These are phyloP conservation scores for Rutstroemia sp. DNA, from an alignment of 2,329 filamentous ascomycete species.

Conservation along the genomic window DNA sequence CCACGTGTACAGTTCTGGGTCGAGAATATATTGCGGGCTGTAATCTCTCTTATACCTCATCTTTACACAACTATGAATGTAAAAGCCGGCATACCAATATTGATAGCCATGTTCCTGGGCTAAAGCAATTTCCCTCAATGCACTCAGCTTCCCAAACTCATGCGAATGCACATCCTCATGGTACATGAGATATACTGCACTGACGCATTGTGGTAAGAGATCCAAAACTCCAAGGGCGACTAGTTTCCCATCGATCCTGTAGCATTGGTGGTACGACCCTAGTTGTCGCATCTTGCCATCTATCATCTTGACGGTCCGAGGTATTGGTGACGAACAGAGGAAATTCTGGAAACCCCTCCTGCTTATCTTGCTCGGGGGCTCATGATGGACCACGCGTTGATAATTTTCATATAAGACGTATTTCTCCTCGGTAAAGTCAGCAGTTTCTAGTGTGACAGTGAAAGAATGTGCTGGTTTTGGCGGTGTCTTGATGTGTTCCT, in stretches of 20 bases:
- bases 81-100: conserved; percentile 80
- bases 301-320: conserved; percentile 35
- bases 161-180: conserved; percentile 64
- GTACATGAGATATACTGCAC: conserved; percentile 79
- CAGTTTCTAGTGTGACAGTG: conserved; percentile 61
- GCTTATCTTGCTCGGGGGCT: conserved; percentile 51
- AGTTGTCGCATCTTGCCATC: conserved; percentile 48
- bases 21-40: conserved; percentile 64
- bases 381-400: conserved; percentile 65
- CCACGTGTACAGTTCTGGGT: conserved; percentile 60
- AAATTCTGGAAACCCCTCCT: conserved; percentile 60
- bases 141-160: conserved; percentile 68
- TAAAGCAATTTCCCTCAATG: conserved; percentile 64
- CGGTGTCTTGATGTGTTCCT: conserved; percentile 37
- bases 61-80: conserved; percentile 74
- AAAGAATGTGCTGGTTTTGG: conserved; percentile 61
- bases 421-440: conserved; percentile 70
- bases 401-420: conserved; percentile 67
- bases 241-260: conserved; percentile 66
- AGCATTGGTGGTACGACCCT: conserved; percentile 77
- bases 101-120: conserved; percentile 61
- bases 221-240: conserved; percentile 73
- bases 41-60: conserved; percentile 84
- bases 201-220: conserved; percentile 68
- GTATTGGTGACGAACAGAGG: conserved; percentile 63